Evolutionary conservation across 805 yeast species (phyloP).

Genomic region (Zygosaccharomyces lentus): DNA sequence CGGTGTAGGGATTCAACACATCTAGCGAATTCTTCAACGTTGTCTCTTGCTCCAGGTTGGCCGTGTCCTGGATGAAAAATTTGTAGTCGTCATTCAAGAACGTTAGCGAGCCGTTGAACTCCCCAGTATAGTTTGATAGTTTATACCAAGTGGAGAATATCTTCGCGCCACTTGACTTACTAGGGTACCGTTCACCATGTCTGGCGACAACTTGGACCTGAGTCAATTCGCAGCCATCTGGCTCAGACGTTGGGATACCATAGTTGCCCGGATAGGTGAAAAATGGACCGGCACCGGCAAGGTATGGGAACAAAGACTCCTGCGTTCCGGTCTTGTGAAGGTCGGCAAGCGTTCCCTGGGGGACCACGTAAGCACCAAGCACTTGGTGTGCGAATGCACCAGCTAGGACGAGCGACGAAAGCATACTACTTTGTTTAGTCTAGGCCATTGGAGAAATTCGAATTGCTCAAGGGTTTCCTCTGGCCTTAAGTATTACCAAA

Average conservation of each 20-base stretch:
- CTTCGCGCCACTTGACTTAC: constrained; percentile 39
- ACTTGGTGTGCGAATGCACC: too few species aligned
- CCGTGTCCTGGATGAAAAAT: constrained; percentile 41
- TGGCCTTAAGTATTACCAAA: too few species aligned
- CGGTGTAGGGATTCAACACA: constrained; percentile 40
- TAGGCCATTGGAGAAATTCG: too few species aligned
- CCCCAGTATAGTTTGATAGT: constrained; percentile 26
- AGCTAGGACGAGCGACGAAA: too few species aligned
- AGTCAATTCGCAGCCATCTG: constrained; percentile 47
- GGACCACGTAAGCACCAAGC: too few species aligned
- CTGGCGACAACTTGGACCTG: constrained; percentile 70
- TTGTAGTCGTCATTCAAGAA: constrained; percentile 45
- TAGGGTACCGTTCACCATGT: constrained; percentile 77
- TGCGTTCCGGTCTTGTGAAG: constrained; percentile 15
- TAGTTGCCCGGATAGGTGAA: constrained; percentile 45
- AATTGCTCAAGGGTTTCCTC: too few species aligned
- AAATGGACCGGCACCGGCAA: constrained; percentile 59
- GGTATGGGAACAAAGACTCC: constrained; percentile 41
- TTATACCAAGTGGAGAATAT: constrained; percentile 34
- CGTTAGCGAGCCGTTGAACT: constrained; percentile 46
- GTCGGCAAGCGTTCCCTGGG: too few species aligned
- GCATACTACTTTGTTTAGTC: too few species aligned
- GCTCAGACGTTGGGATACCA: constrained; percentile 49
- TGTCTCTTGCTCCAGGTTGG: constrained; percentile 42
- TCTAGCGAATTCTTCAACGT: constrained; percentile 26